A percentile compares a stretch with the other conserved stretches of the same genome.
Conservation (phyloP, 768 basidiomycete species). For the Podaxis sp. region DNA sequence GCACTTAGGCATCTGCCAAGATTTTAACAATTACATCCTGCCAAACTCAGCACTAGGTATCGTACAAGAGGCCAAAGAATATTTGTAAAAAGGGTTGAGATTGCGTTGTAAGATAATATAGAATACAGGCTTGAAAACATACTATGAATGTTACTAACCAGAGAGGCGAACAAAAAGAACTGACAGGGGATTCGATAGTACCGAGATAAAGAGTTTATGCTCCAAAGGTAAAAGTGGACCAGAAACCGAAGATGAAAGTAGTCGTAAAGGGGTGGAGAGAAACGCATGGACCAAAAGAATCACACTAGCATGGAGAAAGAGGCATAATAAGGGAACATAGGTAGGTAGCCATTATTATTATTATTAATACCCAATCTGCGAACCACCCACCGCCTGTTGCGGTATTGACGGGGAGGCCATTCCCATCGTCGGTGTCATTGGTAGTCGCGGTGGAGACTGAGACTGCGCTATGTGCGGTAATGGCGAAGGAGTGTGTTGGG, state of each 20-base stretch:
- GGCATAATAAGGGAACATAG: background rate
- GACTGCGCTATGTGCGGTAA: conserved; percentile 39
- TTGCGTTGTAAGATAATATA: conserved; percentile 12
- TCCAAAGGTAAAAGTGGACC: background rate
- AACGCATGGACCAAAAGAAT: background rate
- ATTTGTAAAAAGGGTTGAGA: conserved; percentile 12
- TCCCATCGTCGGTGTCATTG: conserved; percentile 46
- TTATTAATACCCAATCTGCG: conserved; percentile 46
- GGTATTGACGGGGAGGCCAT: conserved; percentile 53
- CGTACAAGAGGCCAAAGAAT: conserved; percentile 6
- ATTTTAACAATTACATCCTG: conserved; percentile 10
- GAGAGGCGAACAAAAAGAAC: background rate
- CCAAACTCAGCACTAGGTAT: conserved; percentile 17
- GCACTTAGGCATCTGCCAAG: background rate
- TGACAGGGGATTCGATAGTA: conserved; percentile 4
- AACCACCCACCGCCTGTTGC: conserved; percentile 47
- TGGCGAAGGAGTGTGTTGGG: conserved; percentile 45
- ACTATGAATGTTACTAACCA: conserved; percentile 4
- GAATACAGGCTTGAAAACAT: conserved; percentile 10
- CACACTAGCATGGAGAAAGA: background rate
- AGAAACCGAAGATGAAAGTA: background rate
- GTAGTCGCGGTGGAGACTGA: conserved; percentile 47
- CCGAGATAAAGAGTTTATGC: background rate
- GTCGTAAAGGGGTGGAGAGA: background rate
- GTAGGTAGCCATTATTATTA: background rate